Evolutionary conservation across 495 filamentous ascomycete genomes (phyloP).

Genomic region (Bryoglossum gracile): DNA sequence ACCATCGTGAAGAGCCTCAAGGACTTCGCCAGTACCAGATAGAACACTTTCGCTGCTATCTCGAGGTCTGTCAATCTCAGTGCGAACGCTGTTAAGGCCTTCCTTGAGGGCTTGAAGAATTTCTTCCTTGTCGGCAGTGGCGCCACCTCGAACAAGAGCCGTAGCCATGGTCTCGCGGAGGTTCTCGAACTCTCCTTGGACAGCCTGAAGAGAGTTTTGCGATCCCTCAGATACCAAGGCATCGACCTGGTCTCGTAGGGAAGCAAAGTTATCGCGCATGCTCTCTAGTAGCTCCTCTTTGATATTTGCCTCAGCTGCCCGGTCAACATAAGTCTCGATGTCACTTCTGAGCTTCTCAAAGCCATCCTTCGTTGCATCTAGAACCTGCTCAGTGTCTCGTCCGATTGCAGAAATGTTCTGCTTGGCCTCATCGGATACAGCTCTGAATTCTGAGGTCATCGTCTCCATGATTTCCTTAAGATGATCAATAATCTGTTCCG

Average conservation of each 20-base stretch:
- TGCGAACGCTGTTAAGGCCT: constrained; percentile 58
- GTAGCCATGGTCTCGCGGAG: constrained; percentile 67
- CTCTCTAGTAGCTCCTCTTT: constrained; percentile 75
- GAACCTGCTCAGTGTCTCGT: constrained; percentile 69
- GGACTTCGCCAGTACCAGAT: constrained; percentile 62
- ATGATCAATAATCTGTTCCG: constrained; percentile 62
- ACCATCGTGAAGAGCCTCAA: constrained; percentile 78
- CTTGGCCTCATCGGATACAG: constrained; percentile 56
- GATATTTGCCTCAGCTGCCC: constrained; percentile 53
- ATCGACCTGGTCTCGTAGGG: constrained; percentile 66
- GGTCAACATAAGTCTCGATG: constrained; percentile 73
- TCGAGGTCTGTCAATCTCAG: constrained; percentile 48
- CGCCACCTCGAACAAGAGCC: constrained; percentile 52
- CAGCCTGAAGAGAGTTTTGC: constrained; percentile 49
- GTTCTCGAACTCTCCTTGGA: constrained; percentile 73
- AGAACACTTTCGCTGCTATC: constrained; percentile 50
- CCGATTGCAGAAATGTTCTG: constrained; percentile 67
- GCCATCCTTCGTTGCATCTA: constrained; percentile 80
- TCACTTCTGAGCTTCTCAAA: constrained; percentile 71
- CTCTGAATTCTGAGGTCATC: constrained; percentile 59
- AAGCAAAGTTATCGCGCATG: constrained; percentile 63
- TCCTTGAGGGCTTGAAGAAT: constrained; percentile 64
- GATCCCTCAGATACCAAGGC: constrained; percentile 36
- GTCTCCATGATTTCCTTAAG: constrained; percentile 68
- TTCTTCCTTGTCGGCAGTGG: constrained; percentile 46